Conservation (phyloP, 768 basidiomycete genomes). For the Naganishia vaughanmartiniae region DNA sequence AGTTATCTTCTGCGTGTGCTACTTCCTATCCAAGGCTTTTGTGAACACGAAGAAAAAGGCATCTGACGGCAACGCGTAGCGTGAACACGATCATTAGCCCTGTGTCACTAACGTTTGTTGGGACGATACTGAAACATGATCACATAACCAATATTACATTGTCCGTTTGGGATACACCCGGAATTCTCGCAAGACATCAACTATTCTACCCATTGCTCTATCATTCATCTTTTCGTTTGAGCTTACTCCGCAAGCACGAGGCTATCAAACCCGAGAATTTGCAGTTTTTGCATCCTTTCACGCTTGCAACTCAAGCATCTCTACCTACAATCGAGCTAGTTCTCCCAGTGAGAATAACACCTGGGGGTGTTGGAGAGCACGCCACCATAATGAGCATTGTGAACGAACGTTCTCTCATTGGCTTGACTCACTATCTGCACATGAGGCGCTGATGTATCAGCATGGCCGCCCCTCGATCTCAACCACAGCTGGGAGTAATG, state of each 20-base stretch:
- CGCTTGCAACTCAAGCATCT: too few relatives aligned
- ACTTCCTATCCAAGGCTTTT: neutral
- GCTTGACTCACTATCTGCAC: conserved; percentile 8
- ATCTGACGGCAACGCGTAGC: too few relatives aligned
- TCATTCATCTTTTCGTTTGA: too few relatives aligned
- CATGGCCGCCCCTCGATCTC: neutral
- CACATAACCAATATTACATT: too few relatives aligned
- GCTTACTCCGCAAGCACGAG: too few relatives aligned
- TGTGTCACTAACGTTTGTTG: too few relatives aligned
- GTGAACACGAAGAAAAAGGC: neutral
- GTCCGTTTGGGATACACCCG: too few relatives aligned
- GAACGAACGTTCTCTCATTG: neutral
- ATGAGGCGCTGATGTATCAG: neutral
- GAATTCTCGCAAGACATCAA: too few relatives aligned
- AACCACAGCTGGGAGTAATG: conserved; percentile 6
- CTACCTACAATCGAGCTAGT: neutral
- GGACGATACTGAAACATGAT: too few relatives aligned
- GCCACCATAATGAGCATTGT: neutral
- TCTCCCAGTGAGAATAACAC: neutral
- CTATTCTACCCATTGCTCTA: too few relatives aligned
- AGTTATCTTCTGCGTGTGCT: neutral
- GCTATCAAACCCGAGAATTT: neutral
- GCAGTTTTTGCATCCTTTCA: neutral
- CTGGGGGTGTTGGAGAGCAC: neutral
- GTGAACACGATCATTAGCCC: too few relatives aligned